A percentile compares a stretch with the other conserved stretches of the same genome.
Evolutionary conservation across 257 asterid genomes (phyloP).

Genomic region (Ballota nigra): DNA sequence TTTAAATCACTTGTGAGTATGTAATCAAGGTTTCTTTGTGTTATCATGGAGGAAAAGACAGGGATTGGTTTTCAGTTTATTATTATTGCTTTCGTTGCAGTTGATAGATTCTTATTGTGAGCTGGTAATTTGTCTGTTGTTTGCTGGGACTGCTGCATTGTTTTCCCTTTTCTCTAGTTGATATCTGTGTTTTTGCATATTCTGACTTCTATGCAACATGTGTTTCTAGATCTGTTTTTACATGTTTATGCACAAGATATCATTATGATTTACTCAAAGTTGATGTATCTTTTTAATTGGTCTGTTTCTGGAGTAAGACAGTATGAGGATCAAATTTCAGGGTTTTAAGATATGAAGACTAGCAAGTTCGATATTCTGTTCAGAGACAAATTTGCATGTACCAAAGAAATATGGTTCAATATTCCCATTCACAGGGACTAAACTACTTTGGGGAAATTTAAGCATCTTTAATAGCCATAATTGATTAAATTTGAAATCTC

Average conservation of each 20-base stretch:
- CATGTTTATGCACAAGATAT: too few relatives aligned
- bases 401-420: background rate
- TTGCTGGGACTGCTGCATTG: too few relatives aligned
- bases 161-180: too few relatives aligned
- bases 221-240: too few relatives aligned
- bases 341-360: background rate
- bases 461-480: background rate
- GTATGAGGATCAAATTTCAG: background rate
- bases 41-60: background rate
- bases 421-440: background rate
- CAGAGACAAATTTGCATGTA: background rate
- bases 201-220: too few relatives aligned
- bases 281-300: too few relatives aligned
- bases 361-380: background rate
- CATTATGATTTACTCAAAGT: too few relatives aligned
- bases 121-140: background rate
- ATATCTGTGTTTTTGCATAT: too few relatives aligned
- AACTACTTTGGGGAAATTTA: background rate
- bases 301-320: too few relatives aligned
- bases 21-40: background rate
- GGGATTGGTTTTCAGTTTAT: background rate
- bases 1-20: background rate
- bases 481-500: background rate
- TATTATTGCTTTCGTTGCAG: background rate
- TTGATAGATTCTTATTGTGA: background rate